Conservation (phyloP, 345 rosid species). For the Geranium rotundifolium region DNA sequence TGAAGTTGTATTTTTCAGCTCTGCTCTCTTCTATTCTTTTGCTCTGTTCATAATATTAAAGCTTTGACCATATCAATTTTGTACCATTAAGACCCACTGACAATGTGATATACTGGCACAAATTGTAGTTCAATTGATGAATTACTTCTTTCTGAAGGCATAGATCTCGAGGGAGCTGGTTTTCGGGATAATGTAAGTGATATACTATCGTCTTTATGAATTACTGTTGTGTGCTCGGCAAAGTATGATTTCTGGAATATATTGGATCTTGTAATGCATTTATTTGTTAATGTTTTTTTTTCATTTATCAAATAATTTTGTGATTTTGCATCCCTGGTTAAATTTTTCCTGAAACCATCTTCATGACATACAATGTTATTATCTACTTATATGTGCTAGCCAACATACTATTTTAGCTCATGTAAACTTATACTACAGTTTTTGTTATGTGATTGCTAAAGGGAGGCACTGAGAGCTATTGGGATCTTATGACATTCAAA, state of each 20-base stretch:
- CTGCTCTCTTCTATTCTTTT: not conserved
- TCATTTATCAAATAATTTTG: not conserved
- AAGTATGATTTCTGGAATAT: not conserved
- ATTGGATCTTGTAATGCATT: not conserved
- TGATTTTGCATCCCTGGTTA: not conserved
- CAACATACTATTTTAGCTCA: not conserved
- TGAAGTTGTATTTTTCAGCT: no score
- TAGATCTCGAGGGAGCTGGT: slow-evolving; percentile 33
- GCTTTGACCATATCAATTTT: not conserved
- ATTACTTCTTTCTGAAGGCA: slow-evolving; percentile 30
- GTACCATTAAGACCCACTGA: slow-evolving; percentile 8
- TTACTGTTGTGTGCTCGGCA: not conserved
- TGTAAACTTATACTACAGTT: not conserved
- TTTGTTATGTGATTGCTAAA: slow-evolving; percentile 15
- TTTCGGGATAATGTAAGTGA: slow-evolving; percentile 29
- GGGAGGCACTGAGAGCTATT: slow-evolving; percentile 37
- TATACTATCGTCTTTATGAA: not conserved
- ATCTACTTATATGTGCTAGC: not conserved
- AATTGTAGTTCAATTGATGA: slow-evolving; percentile 55
- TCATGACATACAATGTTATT: not conserved
- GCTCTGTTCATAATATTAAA: not conserved
- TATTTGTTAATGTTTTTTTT: no score
- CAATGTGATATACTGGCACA: slow-evolving; percentile 6
- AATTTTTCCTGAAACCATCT: not conserved
- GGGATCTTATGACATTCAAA: slow-evolving; percentile 56